phyloP scores from a whole-genome alignment of 331 rosid species.

The Spiraea crenata region DNA sequence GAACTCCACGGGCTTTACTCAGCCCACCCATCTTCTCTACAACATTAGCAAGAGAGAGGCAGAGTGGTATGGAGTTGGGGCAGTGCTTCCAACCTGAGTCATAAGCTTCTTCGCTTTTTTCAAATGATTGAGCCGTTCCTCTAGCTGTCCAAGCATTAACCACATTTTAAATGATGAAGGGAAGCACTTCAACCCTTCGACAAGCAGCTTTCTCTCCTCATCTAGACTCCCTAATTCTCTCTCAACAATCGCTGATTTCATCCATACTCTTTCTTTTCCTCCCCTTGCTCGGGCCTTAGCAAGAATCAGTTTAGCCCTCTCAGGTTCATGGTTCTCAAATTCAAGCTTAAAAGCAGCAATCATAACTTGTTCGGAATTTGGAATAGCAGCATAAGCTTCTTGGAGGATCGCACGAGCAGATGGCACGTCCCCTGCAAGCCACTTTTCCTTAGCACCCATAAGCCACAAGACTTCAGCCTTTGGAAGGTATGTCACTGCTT shows the following conservation, averaged over 20 bases:
- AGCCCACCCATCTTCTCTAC: slow-evolving; percentile 78
- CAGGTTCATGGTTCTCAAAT: slow-evolving; percentile 87
- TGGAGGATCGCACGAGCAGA: slow-evolving; percentile 84
- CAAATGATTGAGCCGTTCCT: slow-evolving; percentile 55
- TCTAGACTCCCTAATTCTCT: slow-evolving; percentile 78
- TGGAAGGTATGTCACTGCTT: slow-evolving; percentile 44
- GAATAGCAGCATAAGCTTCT: slow-evolving; percentile 93
- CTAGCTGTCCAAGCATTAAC: slow-evolving; percentile 94
- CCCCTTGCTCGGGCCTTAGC: slow-evolving; percentile 91
- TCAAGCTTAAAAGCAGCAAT: slow-evolving; percentile 93
- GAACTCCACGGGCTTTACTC: slow-evolving; percentile 86
- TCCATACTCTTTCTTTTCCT: slow-evolving; percentile 84
- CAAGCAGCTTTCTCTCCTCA: slow-evolving; percentile 72
- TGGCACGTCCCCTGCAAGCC: slow-evolving; percentile 95
- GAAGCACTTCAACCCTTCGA: slow-evolving; percentile 75
- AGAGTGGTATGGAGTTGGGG: slow-evolving; percentile 58
- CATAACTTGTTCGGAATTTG: slow-evolving; percentile 92
- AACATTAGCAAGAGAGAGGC: slow-evolving; percentile 81
- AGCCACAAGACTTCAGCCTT: slow-evolving; percentile 99
- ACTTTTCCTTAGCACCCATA: slow-evolving; percentile 98
- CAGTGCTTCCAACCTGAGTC: slow-evolving; percentile 74
- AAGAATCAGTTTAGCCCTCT: slow-evolving; percentile 87
- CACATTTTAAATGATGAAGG: slow-evolving; percentile 82
- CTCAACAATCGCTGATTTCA: slow-evolving; percentile 95
- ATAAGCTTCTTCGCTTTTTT: slow-evolving; percentile 73